Evolutionary conservation across 2,329 filamentous ascomycete genomes (phyloP).

Genomic region (Ceratocystis harringtonii): DNA sequence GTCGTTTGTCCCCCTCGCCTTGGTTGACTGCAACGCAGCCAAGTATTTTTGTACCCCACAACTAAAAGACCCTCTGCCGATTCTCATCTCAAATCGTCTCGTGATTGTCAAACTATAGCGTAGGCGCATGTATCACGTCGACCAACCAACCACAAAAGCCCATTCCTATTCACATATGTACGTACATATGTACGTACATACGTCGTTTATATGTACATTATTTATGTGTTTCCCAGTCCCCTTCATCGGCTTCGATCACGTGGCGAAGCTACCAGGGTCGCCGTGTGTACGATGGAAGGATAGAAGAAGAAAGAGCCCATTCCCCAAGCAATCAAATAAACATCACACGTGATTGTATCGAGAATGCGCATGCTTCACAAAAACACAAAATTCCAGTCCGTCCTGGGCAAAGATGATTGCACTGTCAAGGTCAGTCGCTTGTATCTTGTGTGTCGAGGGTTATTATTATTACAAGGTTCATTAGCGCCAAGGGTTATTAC

Average conservation of each 20-base stretch:
- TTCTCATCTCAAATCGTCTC: not conserved
- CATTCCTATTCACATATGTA: no score
- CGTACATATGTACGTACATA: no score
- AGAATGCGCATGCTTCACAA: not conserved
- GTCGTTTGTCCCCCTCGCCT: not conserved
- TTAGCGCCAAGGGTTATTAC: not conserved
- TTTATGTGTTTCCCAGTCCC: not conserved
- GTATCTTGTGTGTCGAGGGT: not conserved
- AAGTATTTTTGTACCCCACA: not conserved
- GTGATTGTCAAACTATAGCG: not conserved
- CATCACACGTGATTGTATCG: not conserved
- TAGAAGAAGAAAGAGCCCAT: not conserved
- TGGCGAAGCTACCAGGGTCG: not conserved
- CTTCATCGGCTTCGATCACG: not conserved
- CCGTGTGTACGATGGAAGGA: not conserved
- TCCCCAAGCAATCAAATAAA: not conserved
- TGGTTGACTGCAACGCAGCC: not conserved
- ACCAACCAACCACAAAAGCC: not conserved
- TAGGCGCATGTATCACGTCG: not conserved
- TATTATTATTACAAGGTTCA: not conserved
- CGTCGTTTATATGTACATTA: not conserved
- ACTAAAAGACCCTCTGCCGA: not conserved
- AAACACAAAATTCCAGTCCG: not conserved
- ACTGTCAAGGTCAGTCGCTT: not conserved
- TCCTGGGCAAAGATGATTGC: not conserved